These are phyloP conservation scores for Euphorbia peplus DNA, from an alignment of 345 rosid species.

Conservation along the genomic window DNA sequence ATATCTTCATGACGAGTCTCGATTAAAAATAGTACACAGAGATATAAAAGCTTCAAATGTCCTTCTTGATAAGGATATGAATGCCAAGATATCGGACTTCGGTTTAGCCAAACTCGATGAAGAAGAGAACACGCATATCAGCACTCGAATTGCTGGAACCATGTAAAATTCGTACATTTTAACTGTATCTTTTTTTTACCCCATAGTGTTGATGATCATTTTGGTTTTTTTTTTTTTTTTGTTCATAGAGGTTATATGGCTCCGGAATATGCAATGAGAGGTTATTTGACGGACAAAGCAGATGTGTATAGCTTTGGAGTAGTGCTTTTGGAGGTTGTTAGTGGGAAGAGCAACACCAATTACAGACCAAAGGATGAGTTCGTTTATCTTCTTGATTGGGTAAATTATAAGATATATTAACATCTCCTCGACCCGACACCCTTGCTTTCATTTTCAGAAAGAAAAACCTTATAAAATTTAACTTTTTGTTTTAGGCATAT, in stretches of 20 bases:
- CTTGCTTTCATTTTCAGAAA: neutral
- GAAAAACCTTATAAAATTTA: neutral
- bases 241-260: slow-evolving; percentile 88
- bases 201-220: too few species aligned
- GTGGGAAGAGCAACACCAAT: slow-evolving; percentile 93
- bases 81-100: slow-evolving; percentile 69
- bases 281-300: slow-evolving; percentile 91
- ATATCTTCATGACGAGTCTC: slow-evolving; percentile 68
- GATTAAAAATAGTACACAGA: slow-evolving; percentile 68
- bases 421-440: neutral
- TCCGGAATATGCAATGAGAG: slow-evolving; percentile 98
- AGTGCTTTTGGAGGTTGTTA: slow-evolving; percentile 72
- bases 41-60: slow-evolving; percentile 74
- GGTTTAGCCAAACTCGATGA: slow-evolving; percentile 78
- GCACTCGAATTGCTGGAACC: slow-evolving; percentile 72
- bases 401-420: slow-evolving; percentile 30
- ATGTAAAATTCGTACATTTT: slow-evolving; percentile 33
- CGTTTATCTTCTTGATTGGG: slow-evolving; percentile 94
- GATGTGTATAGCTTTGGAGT: slow-evolving; percentile 92
- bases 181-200: neutral
- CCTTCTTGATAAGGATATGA: slow-evolving; percentile 54
- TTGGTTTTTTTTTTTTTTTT: neutral
- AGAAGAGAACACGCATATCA: slow-evolving; percentile 70
- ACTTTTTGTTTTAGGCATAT: slow-evolving; percentile 48
- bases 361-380: slow-evolving; percentile 95